These are phyloP conservation scores for Fusarium goolgardi DNA, from an alignment of 2,329 filamentous ascomycete species.

Conservation along the genomic window DNA sequence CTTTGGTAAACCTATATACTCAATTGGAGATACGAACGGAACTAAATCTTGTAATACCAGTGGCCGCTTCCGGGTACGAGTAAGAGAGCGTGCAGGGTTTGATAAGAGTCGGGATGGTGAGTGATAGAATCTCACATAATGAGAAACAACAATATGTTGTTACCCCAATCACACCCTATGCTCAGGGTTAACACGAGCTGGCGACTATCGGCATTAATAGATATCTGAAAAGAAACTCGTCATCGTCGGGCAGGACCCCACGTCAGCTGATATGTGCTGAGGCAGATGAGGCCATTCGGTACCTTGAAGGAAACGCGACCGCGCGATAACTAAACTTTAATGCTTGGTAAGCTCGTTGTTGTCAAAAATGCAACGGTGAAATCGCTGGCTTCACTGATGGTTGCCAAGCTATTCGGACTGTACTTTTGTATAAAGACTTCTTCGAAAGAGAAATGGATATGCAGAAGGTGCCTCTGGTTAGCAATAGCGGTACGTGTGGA, in stretches of 20 bases:
- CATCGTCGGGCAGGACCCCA: neutral
- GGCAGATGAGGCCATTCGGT: neutral
- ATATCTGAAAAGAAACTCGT: neutral
- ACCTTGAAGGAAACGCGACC: slow-evolving; percentile 27
- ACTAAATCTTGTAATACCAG: neutral
- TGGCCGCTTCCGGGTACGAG: neutral
- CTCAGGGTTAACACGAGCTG: neutral
- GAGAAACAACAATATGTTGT: neutral
- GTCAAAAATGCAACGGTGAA: neutral
- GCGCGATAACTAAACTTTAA: slow-evolving; percentile 1
- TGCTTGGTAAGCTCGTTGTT: neutral
- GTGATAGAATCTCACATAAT: neutral
- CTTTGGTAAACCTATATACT: neutral
- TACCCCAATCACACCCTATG: neutral
- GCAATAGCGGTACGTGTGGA: neutral
- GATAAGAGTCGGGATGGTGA: neutral
- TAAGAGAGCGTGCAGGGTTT: neutral
- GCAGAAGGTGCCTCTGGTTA: neutral
- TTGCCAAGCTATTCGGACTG: neutral
- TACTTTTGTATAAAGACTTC: neutral
- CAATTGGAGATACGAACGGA: neutral
- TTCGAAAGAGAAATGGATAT: too few relatives aligned
- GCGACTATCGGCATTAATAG: slow-evolving; percentile 2
- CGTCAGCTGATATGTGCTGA: slow-evolving; percentile 24
- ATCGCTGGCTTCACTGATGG: neutral